Evolutionary conservation across 1,139 yeast genomes (phyloP), one percentile per base, ranked within the genome.

Genomic region (Candida glucosophila): DNA sequence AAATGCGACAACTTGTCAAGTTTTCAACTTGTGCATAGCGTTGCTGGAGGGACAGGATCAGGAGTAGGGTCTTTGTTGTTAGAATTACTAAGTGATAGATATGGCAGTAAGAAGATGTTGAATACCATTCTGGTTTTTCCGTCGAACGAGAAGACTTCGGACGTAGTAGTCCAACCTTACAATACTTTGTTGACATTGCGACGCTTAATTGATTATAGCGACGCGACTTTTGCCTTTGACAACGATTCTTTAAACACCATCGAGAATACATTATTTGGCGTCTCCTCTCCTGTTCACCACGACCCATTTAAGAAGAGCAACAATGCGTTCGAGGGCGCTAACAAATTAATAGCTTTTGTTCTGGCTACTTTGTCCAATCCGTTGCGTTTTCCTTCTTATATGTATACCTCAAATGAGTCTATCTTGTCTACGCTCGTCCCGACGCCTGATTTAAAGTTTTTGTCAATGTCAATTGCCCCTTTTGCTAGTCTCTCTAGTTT

Each of bases 1-100:
- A 80, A 83, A 20, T 80, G 95, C 41, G 98, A 90, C 35, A 79
- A 82, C 32, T 58, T 88, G 29, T 90, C 86, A 35, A 93, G 93
- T 5, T 90, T 92, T 49, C 95, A 86, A 58, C 57, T 90, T 36
- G 55, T 88, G 30, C 98, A 90, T 50, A 83, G 96, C 10, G 94
- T 92, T n/a, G 97, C 96, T 0, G 98, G 98, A 14, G 98, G 98
- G 19, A 90, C 98, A 0, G 98, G 98, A 0, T 81, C 95, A 0
- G 98, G 98, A 5, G 73, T 86, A 22, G 98, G 98, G 0, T 83
- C 95, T 0, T 71, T 71, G 34, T 43, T 90, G 24, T 55, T 90
- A 25, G 97, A 90, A 48, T 60, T 76, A 14, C 54, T 92, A 32
- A 73, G 76, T 29, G 98, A 92, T 47, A 59, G 90, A 31, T 88